Conservation (phyloP, 2,329 filamentous ascomycete genomes). For the Cordyceps cateniannulata region DNA sequence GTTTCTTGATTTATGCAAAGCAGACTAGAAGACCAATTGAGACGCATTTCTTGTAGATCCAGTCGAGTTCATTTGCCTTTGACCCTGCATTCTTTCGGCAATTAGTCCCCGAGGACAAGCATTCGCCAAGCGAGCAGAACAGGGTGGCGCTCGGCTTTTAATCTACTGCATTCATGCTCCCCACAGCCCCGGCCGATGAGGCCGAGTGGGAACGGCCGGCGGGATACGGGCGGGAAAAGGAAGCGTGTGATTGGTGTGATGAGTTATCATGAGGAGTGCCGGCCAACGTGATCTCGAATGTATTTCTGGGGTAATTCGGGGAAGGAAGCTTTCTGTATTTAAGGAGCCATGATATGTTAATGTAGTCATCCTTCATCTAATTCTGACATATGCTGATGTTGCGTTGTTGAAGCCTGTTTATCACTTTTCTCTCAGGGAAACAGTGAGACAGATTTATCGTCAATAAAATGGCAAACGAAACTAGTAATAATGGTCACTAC, state of each 20-base stretch:
- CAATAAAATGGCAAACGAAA: too few relatives aligned
- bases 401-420: too few relatives aligned
- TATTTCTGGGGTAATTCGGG: not conserved
- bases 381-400: too few relatives aligned
- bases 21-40: too few relatives aligned
- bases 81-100: not conserved
- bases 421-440: too few relatives aligned
- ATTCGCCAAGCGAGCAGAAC: too few relatives aligned
- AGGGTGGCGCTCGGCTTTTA: not conserved
- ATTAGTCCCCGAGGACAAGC: not conserved
- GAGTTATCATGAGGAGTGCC: not conserved
- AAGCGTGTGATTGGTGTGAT: not conserved
- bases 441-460: not conserved
- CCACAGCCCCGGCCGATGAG: not conserved
- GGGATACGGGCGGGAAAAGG: not conserved
- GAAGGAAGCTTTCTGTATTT: not conserved
- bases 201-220: not conserved
- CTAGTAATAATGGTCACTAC: not conserved
- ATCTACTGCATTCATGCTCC: not conserved
- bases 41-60: too few relatives aligned
- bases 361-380: too few relatives aligned
- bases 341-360: not conserved
- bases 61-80: too few relatives aligned
- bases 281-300: not conserved
- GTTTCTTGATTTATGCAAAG: too few relatives aligned